Percentiles rank a stretch among this genome's conserved stretches.
phyloP scores from a whole-genome alignment of 306 rosid species.

The Trifolium fragiferum region DNA sequence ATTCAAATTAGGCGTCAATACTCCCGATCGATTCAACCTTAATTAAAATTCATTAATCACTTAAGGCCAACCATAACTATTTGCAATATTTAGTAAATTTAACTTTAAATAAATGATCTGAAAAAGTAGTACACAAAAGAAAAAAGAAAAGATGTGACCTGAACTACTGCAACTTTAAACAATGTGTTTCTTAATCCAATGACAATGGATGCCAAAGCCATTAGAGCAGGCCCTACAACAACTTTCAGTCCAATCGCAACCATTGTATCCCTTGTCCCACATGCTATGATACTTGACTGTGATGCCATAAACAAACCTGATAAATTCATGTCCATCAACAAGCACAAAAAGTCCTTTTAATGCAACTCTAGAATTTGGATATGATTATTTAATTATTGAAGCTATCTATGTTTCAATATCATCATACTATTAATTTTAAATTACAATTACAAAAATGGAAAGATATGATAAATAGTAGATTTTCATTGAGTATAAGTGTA shows the following conservation, averaged over 20 bases:
- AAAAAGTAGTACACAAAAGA: background rate
- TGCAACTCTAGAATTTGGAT: conserved; percentile 7
- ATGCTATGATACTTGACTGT: conserved; percentile 67
- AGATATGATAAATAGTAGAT: too few species aligned
- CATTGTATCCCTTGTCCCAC: conserved; percentile 71
- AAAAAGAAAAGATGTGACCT: conserved; percentile 53
- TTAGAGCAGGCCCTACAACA: conserved; percentile 81
- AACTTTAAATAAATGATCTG: conserved; percentile 36
- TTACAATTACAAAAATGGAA: too few species aligned
- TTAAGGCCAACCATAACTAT: too few species aligned
- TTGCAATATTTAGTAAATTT: background rate
- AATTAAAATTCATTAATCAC: too few species aligned
- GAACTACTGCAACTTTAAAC: conserved; percentile 73
- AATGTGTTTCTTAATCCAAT: conserved; percentile 63
- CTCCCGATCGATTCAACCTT: background rate
- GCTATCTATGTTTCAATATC: too few species aligned
- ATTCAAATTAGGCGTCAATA: too few species aligned
- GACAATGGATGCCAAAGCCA: conserved; percentile 71
- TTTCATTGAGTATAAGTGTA: too few species aligned
- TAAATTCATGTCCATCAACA: background rate
- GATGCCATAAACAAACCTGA: conserved; percentile 87
- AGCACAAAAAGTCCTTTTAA: conserved; percentile 31
- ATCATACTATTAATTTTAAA: too few species aligned
- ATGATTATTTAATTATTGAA: background rate
- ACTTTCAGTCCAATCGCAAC: conserved; percentile 48